A percentile compares a stretch with the other conserved stretches of the same genome.
Evolutionary conservation across 306 rosid genomes (phyloP).

Genomic region (Carpinus viminea): DNA sequence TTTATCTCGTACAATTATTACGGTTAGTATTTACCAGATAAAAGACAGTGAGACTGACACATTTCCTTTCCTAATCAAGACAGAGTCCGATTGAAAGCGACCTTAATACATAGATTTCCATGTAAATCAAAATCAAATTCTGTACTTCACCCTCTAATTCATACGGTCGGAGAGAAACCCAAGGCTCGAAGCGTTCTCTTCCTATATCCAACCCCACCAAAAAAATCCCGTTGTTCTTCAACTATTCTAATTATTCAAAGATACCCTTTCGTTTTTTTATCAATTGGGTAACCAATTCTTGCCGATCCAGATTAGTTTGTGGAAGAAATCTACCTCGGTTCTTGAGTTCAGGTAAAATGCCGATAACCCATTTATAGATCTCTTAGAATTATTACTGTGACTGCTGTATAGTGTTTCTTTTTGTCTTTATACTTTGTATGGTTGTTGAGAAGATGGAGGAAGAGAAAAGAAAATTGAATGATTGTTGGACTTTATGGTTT

Average conservation of each 20-base stretch:
- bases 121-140: neutral
- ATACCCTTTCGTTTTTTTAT: slow-evolving; percentile 27
- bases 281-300: slow-evolving; percentile 23
- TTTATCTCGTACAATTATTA: neutral
- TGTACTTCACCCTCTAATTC: neutral
- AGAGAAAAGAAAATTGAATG: slow-evolving; percentile 4
- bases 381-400: slow-evolving; percentile 28
- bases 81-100: neutral
- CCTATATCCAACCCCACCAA: slow-evolving; percentile 11
- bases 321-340: slow-evolving; percentile 35
- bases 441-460: slow-evolving; percentile 20
- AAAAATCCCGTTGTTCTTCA: slow-evolving; percentile 17
- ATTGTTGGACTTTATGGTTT: slow-evolving; percentile 14
- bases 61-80: slow-evolving; percentile 9
- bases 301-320: slow-evolving; percentile 55
- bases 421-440: slow-evolving; percentile 4
- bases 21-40: neutral
- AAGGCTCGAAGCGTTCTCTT: slow-evolving; percentile 12
- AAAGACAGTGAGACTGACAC: neutral
- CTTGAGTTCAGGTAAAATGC: slow-evolving; percentile 50
- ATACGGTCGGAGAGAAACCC: neutral
- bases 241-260: neutral
- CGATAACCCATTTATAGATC: slow-evolving; percentile 46
- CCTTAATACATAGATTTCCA: neutral
- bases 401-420: slow-evolving; percentile 15